Base-by-base conservation (phyloP, 108 stramenopile genomes). In the Nitzschia inconspicua region DNA sequence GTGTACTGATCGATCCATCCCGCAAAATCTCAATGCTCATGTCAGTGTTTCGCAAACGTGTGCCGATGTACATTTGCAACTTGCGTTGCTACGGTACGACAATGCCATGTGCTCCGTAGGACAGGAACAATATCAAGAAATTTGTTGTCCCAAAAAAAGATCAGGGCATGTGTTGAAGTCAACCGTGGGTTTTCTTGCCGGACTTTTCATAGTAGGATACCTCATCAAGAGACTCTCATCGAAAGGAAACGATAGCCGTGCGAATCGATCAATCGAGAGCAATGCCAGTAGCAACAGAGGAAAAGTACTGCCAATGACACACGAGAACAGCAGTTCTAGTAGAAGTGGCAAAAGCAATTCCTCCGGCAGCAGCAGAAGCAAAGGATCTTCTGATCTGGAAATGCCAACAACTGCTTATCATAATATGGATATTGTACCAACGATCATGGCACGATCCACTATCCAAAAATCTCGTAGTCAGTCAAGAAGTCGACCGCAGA, bases 61-160 rank as follows among this genome's bases (percentile, higher is more conserved):
- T 36, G 53, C 53, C 34, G 53, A 54, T 37, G 20, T 54, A 9
- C 53, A 54, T 54, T 35, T 54, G 34, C 53, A 54, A 19, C 24
- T 54, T 32, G 34, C 53, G 25, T 19, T 34, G 53, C 5, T 54
- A 6, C 31, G 53, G 29, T 54, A 54, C 35, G 53, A 54, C 34
- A 54, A 54, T 37, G 53, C 53, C 18, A 54, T 54, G 53, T 54
- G 53, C 16, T 16, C 31, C 3, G 34, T 36, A 2, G 53, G 53
- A 16, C 31, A 36, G 25, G 53, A 54, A 39, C 34, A 34, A 28
- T 54, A 54, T 18, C 53, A 36, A 22, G 34, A 36, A 0, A 13
- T 54, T 19, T 54, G 53, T 22, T 54, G 53, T 35, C 16, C 10
- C 16, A 18, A 32, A 3, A 23, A 36, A 36, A 4, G 5, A 34